Evolutionary conservation across 2,329 filamentous ascomycete species (phyloP).

Genomic region (Akanthomyces muscarius): DNA sequence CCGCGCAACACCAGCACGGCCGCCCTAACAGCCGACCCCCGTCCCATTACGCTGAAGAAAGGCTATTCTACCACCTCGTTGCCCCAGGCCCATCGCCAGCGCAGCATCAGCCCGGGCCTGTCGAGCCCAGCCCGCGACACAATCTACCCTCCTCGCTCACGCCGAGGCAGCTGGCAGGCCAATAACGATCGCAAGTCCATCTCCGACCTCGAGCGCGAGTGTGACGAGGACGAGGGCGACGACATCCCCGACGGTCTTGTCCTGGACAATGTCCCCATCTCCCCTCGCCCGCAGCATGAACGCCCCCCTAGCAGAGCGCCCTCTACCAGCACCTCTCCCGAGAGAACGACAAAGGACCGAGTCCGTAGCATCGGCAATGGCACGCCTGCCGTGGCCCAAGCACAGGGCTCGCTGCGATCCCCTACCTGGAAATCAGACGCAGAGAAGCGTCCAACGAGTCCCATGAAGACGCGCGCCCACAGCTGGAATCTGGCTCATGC

Average conservation of each 20-base stretch:
- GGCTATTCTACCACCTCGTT: constrained; percentile 36
- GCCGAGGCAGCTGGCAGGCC: constrained; percentile 69
- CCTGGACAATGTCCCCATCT: constrained; percentile 78
- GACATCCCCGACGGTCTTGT: constrained; percentile 77
- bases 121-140: constrained; percentile 44
- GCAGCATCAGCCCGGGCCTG: constrained; percentile 50
- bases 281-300: constrained; percentile 60
- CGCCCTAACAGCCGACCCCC: constrained; percentile 33
- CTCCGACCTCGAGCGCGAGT: constrained; percentile 70
- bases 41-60: constrained; percentile 27
- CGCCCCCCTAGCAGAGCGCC: constrained; percentile 50
- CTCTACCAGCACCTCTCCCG: constrained; percentile 52
- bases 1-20: constrained; percentile 48
- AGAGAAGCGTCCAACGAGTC: constrained; percentile 35
- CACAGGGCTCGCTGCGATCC: constrained; percentile 57
- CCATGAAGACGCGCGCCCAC: constrained; percentile 55
- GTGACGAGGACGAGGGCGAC: constrained; percentile 68
- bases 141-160: constrained; percentile 34
- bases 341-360: constrained; percentile 47
- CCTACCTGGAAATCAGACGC: constrained; percentile 50
- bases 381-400: constrained; percentile 55
- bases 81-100: constrained; percentile 37
- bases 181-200: constrained; percentile 61
- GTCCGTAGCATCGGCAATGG: constrained; percentile 59
- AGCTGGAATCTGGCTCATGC: constrained; percentile 71